Evolutionary conservation across 164 flowering plant species (phyloP).

Genomic region (Vitis rupestris): DNA sequence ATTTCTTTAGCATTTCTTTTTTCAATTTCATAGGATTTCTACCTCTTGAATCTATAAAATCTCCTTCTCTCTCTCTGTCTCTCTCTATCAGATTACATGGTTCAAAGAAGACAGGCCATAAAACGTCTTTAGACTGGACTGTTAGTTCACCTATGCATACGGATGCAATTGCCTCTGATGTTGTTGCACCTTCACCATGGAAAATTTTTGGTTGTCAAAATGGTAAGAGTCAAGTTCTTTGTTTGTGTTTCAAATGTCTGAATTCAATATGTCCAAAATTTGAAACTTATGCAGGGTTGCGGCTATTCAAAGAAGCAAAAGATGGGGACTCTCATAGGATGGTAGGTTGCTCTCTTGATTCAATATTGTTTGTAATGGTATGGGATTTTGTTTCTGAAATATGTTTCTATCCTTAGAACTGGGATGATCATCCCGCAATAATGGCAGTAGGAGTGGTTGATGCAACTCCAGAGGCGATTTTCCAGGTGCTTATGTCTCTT

Average conservation of each 20-base stretch:
- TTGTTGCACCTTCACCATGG: conserved; percentile 95
- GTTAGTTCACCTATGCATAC: conserved; percentile 21
- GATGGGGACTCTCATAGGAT: conserved; percentile 52
- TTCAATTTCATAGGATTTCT: not conserved
- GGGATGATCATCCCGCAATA: conserved; percentile 93
- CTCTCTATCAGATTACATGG: conserved; percentile 21
- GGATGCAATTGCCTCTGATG: conserved; percentile 74
- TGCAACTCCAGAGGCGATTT: conserved; percentile 82
- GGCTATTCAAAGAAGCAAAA: conserved; percentile 87
- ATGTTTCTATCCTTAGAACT: conserved; percentile 35
- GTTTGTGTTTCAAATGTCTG: not conserved
- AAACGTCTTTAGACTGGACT: conserved; percentile 47
- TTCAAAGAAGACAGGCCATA: conserved; percentile 19
- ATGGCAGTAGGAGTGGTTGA: conserved; percentile 95
- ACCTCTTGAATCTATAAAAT: not conserved
- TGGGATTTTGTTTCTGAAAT: conserved; percentile 14
- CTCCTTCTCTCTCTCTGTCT: too few species aligned
- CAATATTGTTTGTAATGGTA: conserved; percentile 1
- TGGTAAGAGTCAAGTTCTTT: conserved; percentile 42
- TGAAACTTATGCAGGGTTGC: conserved; percentile 50
- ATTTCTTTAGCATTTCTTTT: too few species aligned
- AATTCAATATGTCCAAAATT: not conserved
- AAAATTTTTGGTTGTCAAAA: conserved; percentile 92
- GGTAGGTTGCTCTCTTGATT: conserved; percentile 20
- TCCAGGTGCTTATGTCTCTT: conserved; percentile 81